phyloP scores from a whole-genome alignment of 208 protist genomes.

The Leishmania braziliensis region DNA sequence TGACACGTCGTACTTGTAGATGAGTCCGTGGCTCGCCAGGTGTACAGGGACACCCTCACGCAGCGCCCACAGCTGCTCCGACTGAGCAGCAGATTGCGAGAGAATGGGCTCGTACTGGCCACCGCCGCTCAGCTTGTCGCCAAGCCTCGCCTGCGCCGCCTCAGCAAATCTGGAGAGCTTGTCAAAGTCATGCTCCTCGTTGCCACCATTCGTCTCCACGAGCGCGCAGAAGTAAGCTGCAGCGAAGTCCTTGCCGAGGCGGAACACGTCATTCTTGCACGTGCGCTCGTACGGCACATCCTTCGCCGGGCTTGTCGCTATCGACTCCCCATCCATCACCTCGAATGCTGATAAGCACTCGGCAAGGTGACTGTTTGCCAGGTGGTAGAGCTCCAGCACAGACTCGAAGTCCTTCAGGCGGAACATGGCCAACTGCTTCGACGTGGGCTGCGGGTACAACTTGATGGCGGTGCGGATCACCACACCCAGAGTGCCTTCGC shows the following conservation, averaged over 20 bases:
- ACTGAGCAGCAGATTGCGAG: conserved; percentile 61
- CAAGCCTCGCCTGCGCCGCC: conserved; percentile 42
- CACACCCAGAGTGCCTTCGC: conserved; percentile 96
- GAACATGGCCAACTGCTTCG: conserved; percentile 89
- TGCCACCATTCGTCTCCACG: conserved; percentile 94
- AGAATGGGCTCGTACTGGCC: conserved; percentile 56
- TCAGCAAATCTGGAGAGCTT: conserved; percentile 66
- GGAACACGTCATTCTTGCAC: conserved; percentile 51
- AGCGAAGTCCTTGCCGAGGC: conserved; percentile 41
- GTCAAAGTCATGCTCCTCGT: conserved; percentile 89
- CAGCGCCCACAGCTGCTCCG: conserved; percentile 63
- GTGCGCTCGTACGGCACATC: conserved; percentile 49
- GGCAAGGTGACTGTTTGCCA: conserved; percentile 84
- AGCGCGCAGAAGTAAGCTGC: conserved; percentile 89
- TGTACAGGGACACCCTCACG: conserved; percentile 75
- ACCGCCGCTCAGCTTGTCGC: conserved; percentile 40
- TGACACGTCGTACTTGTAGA: conserved; percentile 85
- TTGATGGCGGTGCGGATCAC: conserved; percentile 86
- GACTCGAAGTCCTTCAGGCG: conserved; percentile 64
- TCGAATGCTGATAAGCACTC: conserved; percentile 95
- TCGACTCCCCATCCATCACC: conserved; percentile 90
- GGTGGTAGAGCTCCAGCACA: conserved; percentile 70
- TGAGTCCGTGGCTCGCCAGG: conserved; percentile 51
- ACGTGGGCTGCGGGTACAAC: conserved; percentile 56
- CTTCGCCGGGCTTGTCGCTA: conserved; percentile 56